Percentiles rank a stretch among this genome's conserved stretches.
Evolutionary conservation across 805 yeast species (phyloP).

Genomic region (Yarrowia hollandica): DNA sequence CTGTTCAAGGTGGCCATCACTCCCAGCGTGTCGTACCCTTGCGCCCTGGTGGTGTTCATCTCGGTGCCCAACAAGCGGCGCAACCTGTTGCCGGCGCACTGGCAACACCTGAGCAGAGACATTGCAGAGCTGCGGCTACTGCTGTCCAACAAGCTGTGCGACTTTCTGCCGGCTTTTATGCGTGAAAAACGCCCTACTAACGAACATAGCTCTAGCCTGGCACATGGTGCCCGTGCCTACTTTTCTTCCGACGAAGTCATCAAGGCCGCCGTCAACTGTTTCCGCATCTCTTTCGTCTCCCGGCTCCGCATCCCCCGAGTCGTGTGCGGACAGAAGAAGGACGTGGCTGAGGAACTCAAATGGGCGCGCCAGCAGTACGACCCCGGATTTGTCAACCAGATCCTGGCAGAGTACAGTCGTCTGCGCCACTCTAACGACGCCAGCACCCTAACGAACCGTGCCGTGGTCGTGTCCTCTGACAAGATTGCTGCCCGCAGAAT

Average conservation of each 20-base stretch:
- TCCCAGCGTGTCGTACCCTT: constrained; percentile 3
- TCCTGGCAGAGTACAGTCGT: constrained; percentile 6
- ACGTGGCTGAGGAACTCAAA: constrained; percentile 25
- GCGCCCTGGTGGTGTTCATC: constrained; percentile 19
- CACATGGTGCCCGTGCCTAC: constrained; percentile 12
- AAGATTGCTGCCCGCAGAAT: constrained; percentile 34
- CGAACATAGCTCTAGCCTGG: neutral
- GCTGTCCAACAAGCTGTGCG: constrained; percentile 25
- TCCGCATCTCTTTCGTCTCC: constrained; percentile 32
- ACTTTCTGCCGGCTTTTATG: constrained; percentile 19
- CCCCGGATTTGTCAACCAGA: constrained; percentile 20
- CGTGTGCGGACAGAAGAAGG: constrained; percentile 35
- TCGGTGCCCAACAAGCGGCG: constrained; percentile 26
- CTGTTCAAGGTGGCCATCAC: constrained; percentile 34
- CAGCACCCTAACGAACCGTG: constrained; percentile 30
- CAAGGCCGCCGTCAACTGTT: constrained; percentile 32
- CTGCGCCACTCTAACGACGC: neutral
- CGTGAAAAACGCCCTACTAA: constrained; percentile 18
- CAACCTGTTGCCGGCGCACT: constrained; percentile 14
- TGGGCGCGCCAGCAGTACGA: constrained; percentile 28
- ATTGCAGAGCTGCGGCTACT: constrained; percentile 9
- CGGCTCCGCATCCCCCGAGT: constrained; percentile 36
- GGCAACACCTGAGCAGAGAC: constrained; percentile 15
- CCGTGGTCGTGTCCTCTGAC: constrained; percentile 34
- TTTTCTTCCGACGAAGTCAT: constrained; percentile 33